phyloP scores from a whole-genome alignment of 2,329 filamentous ascomycete genomes.

The Scedosporium boydii region DNA sequence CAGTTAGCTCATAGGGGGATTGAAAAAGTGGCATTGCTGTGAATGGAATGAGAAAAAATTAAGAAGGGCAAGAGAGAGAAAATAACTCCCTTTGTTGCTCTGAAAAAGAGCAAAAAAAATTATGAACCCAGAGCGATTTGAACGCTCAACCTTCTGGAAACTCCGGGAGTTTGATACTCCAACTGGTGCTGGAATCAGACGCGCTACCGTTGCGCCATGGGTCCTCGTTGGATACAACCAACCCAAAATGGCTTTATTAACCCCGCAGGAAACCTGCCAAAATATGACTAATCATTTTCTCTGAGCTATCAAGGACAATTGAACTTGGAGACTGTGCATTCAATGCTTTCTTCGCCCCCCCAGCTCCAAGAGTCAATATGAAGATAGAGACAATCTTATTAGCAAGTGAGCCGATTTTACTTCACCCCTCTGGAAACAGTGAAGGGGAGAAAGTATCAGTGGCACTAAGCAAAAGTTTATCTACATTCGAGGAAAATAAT shows the following conservation, averaged over 20 bases:
- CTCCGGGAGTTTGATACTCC: neutral
- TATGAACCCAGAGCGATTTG: conserved; percentile 6
- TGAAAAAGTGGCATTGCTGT: neutral
- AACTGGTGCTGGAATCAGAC: conserved; percentile 5
- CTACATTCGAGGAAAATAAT: no score
- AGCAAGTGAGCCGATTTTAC: no score
- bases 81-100: no score
- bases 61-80: no score
- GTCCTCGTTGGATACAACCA: neutral
- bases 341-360: no score
- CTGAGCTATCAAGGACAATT: neutral
- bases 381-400: no score
- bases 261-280: neutral
- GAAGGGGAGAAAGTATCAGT: no score
- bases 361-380: no score
- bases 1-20: neutral
- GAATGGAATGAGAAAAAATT: neutral
- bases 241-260: neutral
- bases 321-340: no score
- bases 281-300: neutral
- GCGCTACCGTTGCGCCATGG: conserved; percentile 7
- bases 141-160: conserved; percentile 7
- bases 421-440: no score
- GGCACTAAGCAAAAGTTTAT: no score
- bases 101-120: no score